phyloP scores from a whole-genome alignment of 108 stramenopile species.

The Chaetoceros tenuissimus region DNA sequence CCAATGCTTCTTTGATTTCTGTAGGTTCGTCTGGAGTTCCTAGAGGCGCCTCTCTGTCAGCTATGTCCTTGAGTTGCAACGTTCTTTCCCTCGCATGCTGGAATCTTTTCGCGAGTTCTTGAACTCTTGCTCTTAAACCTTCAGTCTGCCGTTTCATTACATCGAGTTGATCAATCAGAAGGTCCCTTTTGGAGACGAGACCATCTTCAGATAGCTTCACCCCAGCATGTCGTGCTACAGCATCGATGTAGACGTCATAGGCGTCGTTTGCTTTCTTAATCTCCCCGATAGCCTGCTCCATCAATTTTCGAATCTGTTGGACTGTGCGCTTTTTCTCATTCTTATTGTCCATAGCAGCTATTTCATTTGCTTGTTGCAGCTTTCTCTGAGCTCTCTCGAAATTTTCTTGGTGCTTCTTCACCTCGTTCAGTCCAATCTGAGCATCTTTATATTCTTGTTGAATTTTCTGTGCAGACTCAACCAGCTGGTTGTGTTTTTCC shows the following conservation, averaged over 20 bases:
- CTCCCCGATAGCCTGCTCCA: constrained; percentile 23
- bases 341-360: constrained; percentile 39
- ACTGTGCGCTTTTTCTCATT: constrained; percentile 44
- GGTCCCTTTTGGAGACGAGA: neutral
- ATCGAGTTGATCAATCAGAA: neutral
- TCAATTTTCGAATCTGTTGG: constrained; percentile 31
- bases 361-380: constrained; percentile 38
- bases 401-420: constrained; percentile 23
- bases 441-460: constrained; percentile 20
- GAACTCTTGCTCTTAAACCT: neutral
- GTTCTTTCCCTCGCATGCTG: neutral
- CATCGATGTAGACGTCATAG: constrained; percentile 43
- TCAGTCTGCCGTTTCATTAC: neutral
- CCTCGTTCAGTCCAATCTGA: constrained; percentile 17
- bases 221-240: constrained; percentile 28
- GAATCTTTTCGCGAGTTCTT: neutral
- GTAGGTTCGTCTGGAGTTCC: neutral
- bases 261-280: constrained; percentile 37
- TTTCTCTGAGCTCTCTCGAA: constrained; percentile 41
- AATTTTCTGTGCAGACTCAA: constrained; percentile 24
- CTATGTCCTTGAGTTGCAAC: neutral
- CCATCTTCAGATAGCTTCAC: constrained; percentile 44
- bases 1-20: neutral
- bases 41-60: neutral
- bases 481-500: constrained; percentile 15